These are phyloP conservation scores for Phalaenopsis equestris DNA, from an alignment of 106 monocot species.

Conservation along the genomic window DNA sequence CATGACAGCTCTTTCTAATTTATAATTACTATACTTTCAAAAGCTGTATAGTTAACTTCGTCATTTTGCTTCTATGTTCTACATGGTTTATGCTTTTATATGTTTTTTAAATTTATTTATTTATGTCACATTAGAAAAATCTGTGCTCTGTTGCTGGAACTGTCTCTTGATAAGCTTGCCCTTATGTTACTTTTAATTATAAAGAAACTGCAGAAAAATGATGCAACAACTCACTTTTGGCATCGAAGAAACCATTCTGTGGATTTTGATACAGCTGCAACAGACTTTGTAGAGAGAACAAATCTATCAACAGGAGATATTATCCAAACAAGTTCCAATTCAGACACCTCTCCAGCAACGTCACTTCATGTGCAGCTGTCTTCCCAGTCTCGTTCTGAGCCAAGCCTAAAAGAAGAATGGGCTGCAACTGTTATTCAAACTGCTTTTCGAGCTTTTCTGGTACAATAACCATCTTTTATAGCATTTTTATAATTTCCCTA, in stretches of 20 bases:
- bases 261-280: slow-evolving; percentile 23
- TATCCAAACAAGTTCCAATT: slow-evolving; percentile 27
- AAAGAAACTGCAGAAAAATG: slow-evolving; percentile 29
- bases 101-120: background rate
- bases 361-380: slow-evolving; percentile 28
- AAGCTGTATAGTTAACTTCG: background rate
- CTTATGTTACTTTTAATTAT: background rate
- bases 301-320: slow-evolving; percentile 10
- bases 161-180: background rate
- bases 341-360: slow-evolving; percentile 20
- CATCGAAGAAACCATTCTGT: slow-evolving; percentile 31
- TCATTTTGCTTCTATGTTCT: background rate
- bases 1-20: too few species aligned
- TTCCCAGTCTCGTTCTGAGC: slow-evolving; percentile 35
- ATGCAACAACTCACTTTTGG: slow-evolving; percentile 15
- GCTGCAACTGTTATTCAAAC: slow-evolving; percentile 86
- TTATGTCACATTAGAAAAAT: background rate
- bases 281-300: slow-evolving; percentile 16
- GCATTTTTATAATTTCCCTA: background rate
- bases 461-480: slow-evolving; percentile 20
- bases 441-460: slow-evolving; percentile 82
- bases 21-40: background rate
- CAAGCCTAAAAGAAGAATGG: slow-evolving; percentile 42
- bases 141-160: background rate
- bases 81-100: background rate